Evolutionary conservation across 352 stramenopile species (phyloP), one percentile per base, ranked within the genome.

Genomic region (Pythium insidiosum): DNA sequence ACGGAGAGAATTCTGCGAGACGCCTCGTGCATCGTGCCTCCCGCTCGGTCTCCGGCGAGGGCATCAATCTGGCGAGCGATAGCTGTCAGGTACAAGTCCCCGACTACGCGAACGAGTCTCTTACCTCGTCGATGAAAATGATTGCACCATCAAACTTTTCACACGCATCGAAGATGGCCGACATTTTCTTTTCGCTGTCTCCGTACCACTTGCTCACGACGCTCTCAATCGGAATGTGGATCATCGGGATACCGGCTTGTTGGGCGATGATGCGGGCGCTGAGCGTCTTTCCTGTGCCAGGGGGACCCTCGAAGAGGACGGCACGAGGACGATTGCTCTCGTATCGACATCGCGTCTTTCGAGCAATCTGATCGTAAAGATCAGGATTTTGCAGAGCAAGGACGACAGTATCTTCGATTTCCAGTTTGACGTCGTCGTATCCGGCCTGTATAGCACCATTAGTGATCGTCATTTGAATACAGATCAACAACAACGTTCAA

Each of bases 171-270:
- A 98, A 95, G 36, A 98, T 97, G n/a, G 80, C 61, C 37, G 79
- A 88, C 67, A 98, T 88, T 40, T 95, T 93, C 63, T 96, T 96
- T 55, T 98, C 89, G 67, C 86, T 96, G 47, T 98, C 90, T 16
- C 90, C 90, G 42, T 97, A 98, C 82, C 83, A 97, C 56, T 97
- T 97, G 22, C 83, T 95, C 28, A 97, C 84, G 37, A 98, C 80
- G 48, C 75, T 95, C 58, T 98, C 91, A 26, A 97, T 93, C 0
- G 86, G 84, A 47, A 98, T 86, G 47, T 96, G 88, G 40, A 98
- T 89, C 74, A 97, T 88, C 13, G 91, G 91, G 28, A 95, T 84
- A 5, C 91, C 86, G 12, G 85, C 86, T 61, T 96, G 78, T 47
- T 90, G 79, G 10, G 90, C 91, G 51, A 98, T 95, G 37, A 98